Evolutionary conservation across 495 filamentous ascomycete species (phyloP), one percentile per base, ranked within the genome.

Genomic region (Lasiosphaeris hirsuta): DNA sequence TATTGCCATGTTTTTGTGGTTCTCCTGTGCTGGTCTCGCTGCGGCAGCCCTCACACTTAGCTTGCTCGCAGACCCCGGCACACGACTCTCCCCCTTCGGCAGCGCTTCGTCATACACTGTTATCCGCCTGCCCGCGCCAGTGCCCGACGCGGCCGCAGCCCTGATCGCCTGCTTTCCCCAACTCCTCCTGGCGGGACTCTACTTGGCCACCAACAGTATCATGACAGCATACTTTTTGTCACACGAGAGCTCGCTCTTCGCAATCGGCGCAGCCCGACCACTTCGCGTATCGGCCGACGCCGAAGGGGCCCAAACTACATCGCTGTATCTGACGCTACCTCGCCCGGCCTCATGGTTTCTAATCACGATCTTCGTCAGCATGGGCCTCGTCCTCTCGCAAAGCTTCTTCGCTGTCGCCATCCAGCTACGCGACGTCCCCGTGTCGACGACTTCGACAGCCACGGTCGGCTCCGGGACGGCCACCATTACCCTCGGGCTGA

Each of bases 241-340:
- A 11, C 72, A 75, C 67, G 76, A 79, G 54, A 70, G 71, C 11
- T 69, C 70, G 3, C 69, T 65, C 33, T 77, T 75, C 58, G 75
- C 72, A 0, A 43, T 67, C 17, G 49, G 33, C 7, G 35, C 43
- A 2, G 57, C 64, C 10, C 64, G 51, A 3, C 51, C 70, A 4
- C 68, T 79, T 15, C 70, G 76, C 51, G 67, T 79, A 30, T 74
- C 71, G 10, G 40, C 44, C 30, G 43, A 58, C 40, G 56, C 69
- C 0, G 58, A 61, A 47, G 73, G 74, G 37, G 52, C 56, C 7
- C 76, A 79, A 57, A 62, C 35, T 0, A 69, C 70, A 7, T 72
- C 69, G 8, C 60, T 76, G 0, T 72, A 69, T 60, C 66, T 78
- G 6, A 75, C 75, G 1, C 65, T 79, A 0, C 75, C 76, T 3